A percentile compares a stretch with the other conserved stretches of the same genome.
These are phyloP conservation scores for Pestalotiopsis sp. DNA, from an alignment of 2,329 filamentous ascomycete species.

Conservation along the genomic window DNA sequence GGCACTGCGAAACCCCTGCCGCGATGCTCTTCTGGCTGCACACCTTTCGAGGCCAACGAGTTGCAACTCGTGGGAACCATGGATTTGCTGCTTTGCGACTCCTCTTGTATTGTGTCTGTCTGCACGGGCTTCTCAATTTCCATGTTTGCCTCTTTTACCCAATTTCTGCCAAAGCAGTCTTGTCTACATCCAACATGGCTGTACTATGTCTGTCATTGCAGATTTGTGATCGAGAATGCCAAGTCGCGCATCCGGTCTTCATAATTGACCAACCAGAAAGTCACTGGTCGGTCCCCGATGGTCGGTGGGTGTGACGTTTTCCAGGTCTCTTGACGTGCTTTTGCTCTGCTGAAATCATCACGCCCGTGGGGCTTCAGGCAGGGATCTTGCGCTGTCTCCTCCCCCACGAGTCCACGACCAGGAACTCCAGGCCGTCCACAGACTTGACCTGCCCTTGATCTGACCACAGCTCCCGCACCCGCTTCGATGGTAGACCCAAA, in stretches of 20 bases:
- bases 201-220: neutral
- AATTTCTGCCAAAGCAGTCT: neutral
- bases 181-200: neutral
- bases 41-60: neutral
- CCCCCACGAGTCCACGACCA: neutral
- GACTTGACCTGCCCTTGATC: neutral
- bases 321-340: neutral
- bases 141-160: neutral
- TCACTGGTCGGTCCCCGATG: neutral
- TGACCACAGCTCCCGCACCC: neutral
- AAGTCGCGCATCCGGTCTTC: neutral
- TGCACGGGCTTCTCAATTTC: neutral
- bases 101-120: neutral
- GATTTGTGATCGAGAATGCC: neutral
- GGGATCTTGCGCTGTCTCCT: neutral
- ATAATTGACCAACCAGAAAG: neutral
- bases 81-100: neutral
- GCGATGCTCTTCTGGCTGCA: neutral
- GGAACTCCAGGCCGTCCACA: neutral
- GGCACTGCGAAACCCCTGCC: neutral
- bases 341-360: neutral
- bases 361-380: neutral
- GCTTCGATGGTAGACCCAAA: neutral
- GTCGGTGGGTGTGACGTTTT: neutral
- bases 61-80: neutral